phyloP scores from a whole-genome alignment of 2,329 filamentous ascomycete genomes.

The Pestalotiopsis fici region DNA sequence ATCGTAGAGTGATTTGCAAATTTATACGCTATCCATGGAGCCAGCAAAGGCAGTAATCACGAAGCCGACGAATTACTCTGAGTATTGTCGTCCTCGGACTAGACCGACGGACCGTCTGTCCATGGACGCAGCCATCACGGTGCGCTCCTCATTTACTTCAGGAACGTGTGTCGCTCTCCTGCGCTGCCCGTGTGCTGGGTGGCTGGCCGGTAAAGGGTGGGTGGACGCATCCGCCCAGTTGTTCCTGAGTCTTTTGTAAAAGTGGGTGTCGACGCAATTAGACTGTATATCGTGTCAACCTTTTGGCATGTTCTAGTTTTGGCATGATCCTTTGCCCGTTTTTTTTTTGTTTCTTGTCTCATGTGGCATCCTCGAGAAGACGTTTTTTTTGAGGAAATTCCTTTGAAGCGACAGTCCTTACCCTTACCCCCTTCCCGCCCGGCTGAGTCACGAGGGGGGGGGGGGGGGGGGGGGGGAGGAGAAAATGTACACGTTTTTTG shows the following conservation, averaged over 20 bases:
- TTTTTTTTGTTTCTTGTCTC: background rate
- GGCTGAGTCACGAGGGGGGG: background rate
- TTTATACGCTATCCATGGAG: background rate
- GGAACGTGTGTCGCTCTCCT: background rate
- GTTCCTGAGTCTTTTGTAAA: constrained; percentile 1
- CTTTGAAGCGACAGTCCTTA: background rate
- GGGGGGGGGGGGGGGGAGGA: background rate
- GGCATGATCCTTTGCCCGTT: background rate
- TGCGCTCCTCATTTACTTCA: background rate
- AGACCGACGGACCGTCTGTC: background rate
- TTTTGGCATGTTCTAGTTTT: background rate
- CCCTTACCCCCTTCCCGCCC: background rate
- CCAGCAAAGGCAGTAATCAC: background rate
- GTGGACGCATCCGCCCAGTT: background rate
- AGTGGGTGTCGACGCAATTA: background rate
- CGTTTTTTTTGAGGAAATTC: background rate
- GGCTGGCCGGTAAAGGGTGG: too few species aligned
- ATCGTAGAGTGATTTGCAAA: background rate
- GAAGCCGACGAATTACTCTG: background rate
- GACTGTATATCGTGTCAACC: background rate
- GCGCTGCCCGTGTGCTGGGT: background rate
- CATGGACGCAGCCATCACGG: background rate
- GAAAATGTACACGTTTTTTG: background rate
- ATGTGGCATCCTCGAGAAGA: background rate
- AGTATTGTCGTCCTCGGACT: background rate